These are phyloP conservation scores for Termitomyces sp. DNA, from an alignment of 768 basidiomycete genomes.

Conservation along the genomic window DNA sequence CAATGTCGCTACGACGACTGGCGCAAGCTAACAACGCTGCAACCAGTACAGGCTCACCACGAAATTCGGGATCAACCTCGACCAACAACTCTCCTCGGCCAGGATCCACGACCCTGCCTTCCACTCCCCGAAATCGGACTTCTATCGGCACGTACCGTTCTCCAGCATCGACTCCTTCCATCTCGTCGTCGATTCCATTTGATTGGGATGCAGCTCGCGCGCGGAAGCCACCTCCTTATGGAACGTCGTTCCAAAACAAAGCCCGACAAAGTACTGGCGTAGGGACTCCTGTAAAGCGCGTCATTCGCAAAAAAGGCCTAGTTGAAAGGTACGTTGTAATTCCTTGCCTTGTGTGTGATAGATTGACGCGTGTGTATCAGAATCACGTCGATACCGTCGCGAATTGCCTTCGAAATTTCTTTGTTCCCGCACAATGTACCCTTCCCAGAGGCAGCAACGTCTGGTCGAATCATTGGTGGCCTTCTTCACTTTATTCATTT, in stretches of 20 bases:
- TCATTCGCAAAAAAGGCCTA: conserved; percentile 61
- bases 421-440: conserved; percentile 81
- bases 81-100: conserved; percentile 19
- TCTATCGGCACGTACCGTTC: conserved; percentile 54
- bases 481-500: conserved; percentile 65
- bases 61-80: conserved; percentile 18
- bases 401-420: conserved; percentile 72
- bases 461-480: conserved; percentile 62
- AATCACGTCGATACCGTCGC: conserved; percentile 60
- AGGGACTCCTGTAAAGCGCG: conserved; percentile 39
- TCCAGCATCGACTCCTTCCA: conserved; percentile 63
- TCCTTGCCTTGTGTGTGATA: background rate
- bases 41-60: conserved; percentile 30
- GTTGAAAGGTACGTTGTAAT: conserved; percentile 47
- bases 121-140: conserved; percentile 41
- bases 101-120: conserved; percentile 27
- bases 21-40: conserved; percentile 47
- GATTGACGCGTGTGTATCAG: conserved; percentile 27
- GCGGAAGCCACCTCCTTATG: conserved; percentile 67
- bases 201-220: conserved; percentile 86
- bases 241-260: conserved; percentile 48
- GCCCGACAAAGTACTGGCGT: conserved; percentile 37
- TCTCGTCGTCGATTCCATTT: conserved; percentile 73
- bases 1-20: conserved; percentile 56
- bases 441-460: conserved; percentile 59